These are phyloP conservation scores for Suhomyces sp. DNA, from an alignment of 805 yeast species.

Conservation along the genomic window DNA sequence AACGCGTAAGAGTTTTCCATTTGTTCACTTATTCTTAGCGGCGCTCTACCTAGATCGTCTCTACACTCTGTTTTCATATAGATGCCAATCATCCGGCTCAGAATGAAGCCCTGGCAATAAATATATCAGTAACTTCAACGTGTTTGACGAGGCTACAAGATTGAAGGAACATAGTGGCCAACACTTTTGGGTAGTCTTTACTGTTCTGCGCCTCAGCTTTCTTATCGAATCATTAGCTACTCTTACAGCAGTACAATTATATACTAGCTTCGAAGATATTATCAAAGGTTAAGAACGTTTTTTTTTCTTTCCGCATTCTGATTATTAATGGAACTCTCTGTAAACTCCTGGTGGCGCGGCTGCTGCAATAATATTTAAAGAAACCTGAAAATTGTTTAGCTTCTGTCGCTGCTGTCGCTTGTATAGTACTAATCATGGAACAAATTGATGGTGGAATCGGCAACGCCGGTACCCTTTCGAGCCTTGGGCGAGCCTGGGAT, in stretches of 20 bases:
- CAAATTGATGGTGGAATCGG: constrained; percentile 1
- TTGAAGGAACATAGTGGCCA: not conserved
- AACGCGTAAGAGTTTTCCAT: not conserved
- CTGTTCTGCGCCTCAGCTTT: not conserved
- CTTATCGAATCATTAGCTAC: not conserved
- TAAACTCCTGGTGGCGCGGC: not conserved
- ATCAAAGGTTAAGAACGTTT: not conserved
- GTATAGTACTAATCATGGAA: not conserved
- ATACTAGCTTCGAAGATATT: not conserved
- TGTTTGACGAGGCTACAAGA: not conserved
- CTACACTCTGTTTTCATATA: not conserved
- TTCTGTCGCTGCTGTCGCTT: not conserved
- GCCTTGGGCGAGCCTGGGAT: constrained; percentile 1
- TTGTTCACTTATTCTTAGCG: not conserved
- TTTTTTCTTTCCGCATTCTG: not conserved
- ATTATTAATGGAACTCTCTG: not conserved
- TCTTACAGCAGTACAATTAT: not conserved
- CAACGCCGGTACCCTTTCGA: not conserved
- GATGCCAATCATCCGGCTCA: not conserved
- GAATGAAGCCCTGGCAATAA: not conserved
- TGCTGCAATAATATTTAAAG: not conserved
- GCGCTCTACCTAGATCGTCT: not conserved
- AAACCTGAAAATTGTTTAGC: not conserved
- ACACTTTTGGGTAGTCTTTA: not conserved
- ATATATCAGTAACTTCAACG: not conserved